phyloP scores from a whole-genome alignment of 176 grass and related monocot species.

The Poa annua region DNA sequence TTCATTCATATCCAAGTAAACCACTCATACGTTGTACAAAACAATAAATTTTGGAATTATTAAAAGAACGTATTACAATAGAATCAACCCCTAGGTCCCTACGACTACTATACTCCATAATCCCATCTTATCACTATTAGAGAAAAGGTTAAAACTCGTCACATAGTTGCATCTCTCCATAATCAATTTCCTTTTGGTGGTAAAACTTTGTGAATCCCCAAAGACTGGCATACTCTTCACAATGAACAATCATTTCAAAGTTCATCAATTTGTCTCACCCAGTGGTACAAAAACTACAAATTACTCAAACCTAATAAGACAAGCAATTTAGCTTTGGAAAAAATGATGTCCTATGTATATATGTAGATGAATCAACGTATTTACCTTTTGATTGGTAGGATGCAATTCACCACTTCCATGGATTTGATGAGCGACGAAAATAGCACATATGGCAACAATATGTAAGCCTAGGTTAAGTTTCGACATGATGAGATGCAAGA shows the following conservation, averaged over 20 bases:
- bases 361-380: neutral
- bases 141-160: neutral
- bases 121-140: neutral
- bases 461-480: neutral
- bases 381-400: slow-evolving; percentile 3
- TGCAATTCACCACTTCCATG: neutral
- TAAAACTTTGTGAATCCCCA: neutral
- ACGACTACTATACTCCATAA: neutral
- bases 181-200: neutral
- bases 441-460: neutral
- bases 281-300: neutral
- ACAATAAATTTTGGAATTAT: no score
- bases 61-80: no score
- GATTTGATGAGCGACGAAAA: neutral
- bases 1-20: neutral
- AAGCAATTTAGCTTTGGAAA: neutral
- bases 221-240: neutral
- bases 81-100: no score
- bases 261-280: neutral
- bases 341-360: neutral
- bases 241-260: neutral
- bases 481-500: slow-evolving; percentile 19
- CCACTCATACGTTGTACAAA: no score
- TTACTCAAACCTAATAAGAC: neutral
- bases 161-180: neutral